phyloP scores from a whole-genome alignment of 73 alveolate species.

The Paramecium biaurelia region DNA sequence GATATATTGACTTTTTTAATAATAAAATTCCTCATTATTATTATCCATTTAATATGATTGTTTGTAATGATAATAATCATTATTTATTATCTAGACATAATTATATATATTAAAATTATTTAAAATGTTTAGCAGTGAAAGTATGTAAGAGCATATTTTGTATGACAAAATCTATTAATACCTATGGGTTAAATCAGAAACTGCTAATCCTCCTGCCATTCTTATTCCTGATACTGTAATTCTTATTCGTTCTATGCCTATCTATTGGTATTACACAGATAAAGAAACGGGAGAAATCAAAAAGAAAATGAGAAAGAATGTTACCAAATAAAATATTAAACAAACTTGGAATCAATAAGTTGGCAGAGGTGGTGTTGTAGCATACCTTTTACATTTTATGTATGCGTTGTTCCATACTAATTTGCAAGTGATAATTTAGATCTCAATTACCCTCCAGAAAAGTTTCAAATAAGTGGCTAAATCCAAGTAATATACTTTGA shows the following conservation, averaged over 20 bases:
- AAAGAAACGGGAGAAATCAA: conserved; percentile 26
- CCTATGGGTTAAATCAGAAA: conserved; percentile 35
- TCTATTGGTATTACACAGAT: conserved; percentile 34
- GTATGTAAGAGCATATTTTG: conserved; percentile 20
- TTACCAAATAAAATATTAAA: conserved; percentile 13
- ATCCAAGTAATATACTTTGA: conserved; percentile 15
- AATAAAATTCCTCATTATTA: conserved; percentile 1
- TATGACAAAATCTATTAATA: conserved; percentile 35
- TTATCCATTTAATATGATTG: neutral
- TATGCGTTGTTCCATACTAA: neutral
- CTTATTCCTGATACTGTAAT: conserved; percentile 36
- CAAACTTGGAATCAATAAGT: conserved; percentile 36
- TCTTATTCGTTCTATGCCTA: conserved; percentile 27
- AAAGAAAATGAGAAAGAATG: conserved; percentile 51
- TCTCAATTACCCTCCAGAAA: conserved; percentile 45
- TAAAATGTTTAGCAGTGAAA: conserved; percentile 34
- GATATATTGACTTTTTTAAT: neutral
- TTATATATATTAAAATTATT: neutral
- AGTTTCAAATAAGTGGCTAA: neutral
- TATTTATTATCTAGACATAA: neutral
- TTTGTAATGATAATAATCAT: neutral
- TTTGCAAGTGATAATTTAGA: conserved; percentile 14
- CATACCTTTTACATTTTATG: conserved; percentile 40
- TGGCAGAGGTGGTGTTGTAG: conserved; percentile 32
- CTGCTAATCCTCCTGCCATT: conserved; percentile 47